Percentiles rank a stretch among this genome's conserved stretches.
Conservation (phyloP, 164 flowering plant genomes). For the Cinnamomum micranthum region DNA sequence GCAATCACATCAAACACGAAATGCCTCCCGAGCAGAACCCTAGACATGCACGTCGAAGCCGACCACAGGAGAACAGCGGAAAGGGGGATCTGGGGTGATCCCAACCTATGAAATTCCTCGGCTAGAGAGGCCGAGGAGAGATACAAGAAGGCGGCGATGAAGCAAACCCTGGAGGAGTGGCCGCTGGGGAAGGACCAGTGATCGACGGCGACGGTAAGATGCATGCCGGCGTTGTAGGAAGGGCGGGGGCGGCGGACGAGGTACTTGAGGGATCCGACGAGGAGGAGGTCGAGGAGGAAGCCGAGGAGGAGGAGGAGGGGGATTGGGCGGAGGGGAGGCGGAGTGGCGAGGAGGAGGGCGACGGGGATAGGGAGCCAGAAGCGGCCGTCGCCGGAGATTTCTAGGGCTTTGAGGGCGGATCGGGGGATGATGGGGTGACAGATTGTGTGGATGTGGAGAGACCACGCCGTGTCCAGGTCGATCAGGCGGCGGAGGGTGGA, state of each 20-base stretch:
- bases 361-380: slow-evolving; percentile 57
- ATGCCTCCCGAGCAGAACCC: slow-evolving; percentile 87
- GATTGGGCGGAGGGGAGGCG: slow-evolving; percentile 26
- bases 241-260: slow-evolving; percentile 71
- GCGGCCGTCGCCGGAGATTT: slow-evolving; percentile 82
- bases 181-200: slow-evolving; percentile 94
- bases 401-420: slow-evolving; percentile 48
- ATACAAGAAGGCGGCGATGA: slow-evolving; percentile 45
- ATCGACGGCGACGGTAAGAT: slow-evolving; percentile 56
- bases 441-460: slow-evolving; percentile 49
- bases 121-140: slow-evolving; percentile 23
- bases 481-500: slow-evolving; percentile 31
- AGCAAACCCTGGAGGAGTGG: slow-evolving; percentile 73
- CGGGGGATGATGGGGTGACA: slow-evolving; percentile 42
- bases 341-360: slow-evolving; percentile 37
- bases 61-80: slow-evolving; percentile 50
- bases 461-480: slow-evolving; percentile 43
- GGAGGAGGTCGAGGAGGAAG: slow-evolving; percentile 51
- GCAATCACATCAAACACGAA: slow-evolving; percentile 65
- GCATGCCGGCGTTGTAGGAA: slow-evolving; percentile 61
- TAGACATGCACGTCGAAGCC: slow-evolving; percentile 52
- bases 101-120: slow-evolving; percentile 14
- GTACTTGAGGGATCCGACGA: slow-evolving; percentile 52
- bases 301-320: slow-evolving; percentile 42
- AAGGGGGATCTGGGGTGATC: slow-evolving; percentile 11